Evolutionary conservation across 2,329 filamentous ascomycete genomes (phyloP), one percentile per base, ranked within the genome.

Genomic region (Sporothrix pseudoabietina): DNA sequence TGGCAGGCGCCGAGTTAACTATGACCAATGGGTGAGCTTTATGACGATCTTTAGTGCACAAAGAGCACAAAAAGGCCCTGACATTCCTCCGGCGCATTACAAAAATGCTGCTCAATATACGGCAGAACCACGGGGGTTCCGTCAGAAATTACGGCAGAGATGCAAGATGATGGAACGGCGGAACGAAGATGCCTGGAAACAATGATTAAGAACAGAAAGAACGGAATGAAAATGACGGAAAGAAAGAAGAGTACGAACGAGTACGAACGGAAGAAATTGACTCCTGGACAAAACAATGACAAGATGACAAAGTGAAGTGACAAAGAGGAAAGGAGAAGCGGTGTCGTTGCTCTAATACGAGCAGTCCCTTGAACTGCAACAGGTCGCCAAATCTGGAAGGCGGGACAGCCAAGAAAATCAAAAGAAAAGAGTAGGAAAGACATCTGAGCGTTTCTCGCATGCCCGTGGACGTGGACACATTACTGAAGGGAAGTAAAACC

Each of bases 381-480:
- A 65, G 39, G 35, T 26, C 59, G 39, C 59, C 59, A 65, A 65
- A 65, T 65, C 35, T 26, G 59, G 59, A 65, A 65, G 59, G 59
- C 35, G 35, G 9, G 5, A 35, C 35, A 32, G 14, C 30, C 14
- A 59, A 8, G 54, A 26, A 14, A 14, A 35, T 57, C 26, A 22
- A 55, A 9, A 22, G 19, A 54, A 14, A 22, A 26, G 19, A 54
- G 5, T 10, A 26, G 44, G 3, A n/a, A 59, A 14, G 44, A 59
- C 55, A 59, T 59, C 55, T 32, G 55, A 14, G 55, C 30, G 26
- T 35, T 19, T 16, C 55, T 55, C 55, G 55, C 55, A 35, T 35
- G 30, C 30, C 55, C 55, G 55, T 35, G 55, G 44, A 49, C 44
- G 44, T 49, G 44, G 44, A 49, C 12, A 19, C 55, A n/a, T 41